A percentile compares a stretch with the other conserved stretches of the same genome.
Conservation (phyloP, 306 rosid species). For the Prosopis cineraria region DNA sequence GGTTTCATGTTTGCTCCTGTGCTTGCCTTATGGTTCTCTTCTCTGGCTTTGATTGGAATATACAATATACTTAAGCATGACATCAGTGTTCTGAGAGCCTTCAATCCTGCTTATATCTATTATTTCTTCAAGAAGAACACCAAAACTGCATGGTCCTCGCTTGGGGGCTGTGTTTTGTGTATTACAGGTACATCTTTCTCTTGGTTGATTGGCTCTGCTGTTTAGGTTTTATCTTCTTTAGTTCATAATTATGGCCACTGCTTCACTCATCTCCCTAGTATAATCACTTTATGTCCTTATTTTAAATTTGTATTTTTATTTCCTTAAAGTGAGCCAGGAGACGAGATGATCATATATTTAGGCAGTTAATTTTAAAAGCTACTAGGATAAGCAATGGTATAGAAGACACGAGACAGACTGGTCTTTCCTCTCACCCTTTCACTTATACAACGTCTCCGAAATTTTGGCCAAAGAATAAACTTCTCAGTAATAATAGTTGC, state of each 20-base stretch:
- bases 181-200: slow-evolving; percentile 58
- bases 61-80: slow-evolving; percentile 62
- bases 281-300: not conserved
- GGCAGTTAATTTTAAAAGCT: not conserved
- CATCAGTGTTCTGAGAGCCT: slow-evolving; percentile 58
- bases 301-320: not conserved
- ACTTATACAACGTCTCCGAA: not conserved
- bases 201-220: slow-evolving; percentile 7
- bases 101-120: slow-evolving; percentile 68
- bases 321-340: slow-evolving; percentile 1
- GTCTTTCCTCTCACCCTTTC: not conserved
- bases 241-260: not conserved
- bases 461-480: not conserved
- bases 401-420: not conserved
- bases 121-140: slow-evolving; percentile 65
- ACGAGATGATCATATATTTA: not conserved
- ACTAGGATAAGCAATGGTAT: not conserved
- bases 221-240: not conserved
- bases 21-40: slow-evolving; percentile 79
- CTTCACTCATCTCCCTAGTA: not conserved
- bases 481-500: not conserved
- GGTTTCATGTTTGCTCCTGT: slow-evolving; percentile 76
- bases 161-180: slow-evolving; percentile 84
- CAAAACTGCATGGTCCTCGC: slow-evolving; percentile 68
- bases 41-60: slow-evolving; percentile 67